Evolutionary conservation across 257 asterid genomes (phyloP).

Genomic region (Solanum piurae): DNA sequence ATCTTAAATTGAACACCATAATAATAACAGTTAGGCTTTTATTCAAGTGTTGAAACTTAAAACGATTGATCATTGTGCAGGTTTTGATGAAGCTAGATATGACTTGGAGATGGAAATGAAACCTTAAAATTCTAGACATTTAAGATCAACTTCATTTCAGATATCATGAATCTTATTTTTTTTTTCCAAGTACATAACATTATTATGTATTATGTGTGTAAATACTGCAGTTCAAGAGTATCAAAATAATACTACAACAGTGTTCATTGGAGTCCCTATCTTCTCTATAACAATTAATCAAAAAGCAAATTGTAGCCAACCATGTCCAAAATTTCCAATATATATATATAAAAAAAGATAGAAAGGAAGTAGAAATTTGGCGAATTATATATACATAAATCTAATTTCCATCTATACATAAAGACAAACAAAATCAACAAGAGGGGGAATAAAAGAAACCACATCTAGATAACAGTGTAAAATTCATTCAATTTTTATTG

Average conservation of each 20-base stretch:
- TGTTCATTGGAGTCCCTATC: constrained; percentile 1
- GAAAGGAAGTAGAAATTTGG: background rate
- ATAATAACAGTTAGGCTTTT: background rate
- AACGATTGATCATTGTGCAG: constrained; percentile 18
- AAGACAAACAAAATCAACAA: background rate
- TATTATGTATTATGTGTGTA: constrained; percentile 20
- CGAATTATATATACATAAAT: background rate
- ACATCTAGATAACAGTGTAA: background rate
- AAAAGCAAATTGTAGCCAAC: background rate
- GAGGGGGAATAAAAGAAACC: background rate
- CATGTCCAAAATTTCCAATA: background rate
- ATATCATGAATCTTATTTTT: constrained; percentile 8
- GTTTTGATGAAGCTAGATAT: constrained; percentile 30
- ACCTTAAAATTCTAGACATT: constrained; percentile 3
- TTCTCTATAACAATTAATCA: background rate
- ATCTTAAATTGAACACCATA: background rate
- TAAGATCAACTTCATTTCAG: constrained; percentile 7
- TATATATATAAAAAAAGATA: background rate
- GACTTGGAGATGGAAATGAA: constrained; percentile 61
- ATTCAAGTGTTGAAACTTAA: constrained; percentile 5
- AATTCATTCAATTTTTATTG: too few species aligned
- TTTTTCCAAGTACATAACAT: constrained; percentile 4
- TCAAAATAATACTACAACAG: constrained; percentile 1
- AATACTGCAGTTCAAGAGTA: constrained; percentile 18
- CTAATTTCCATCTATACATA: background rate